These are phyloP conservation scores for Periconia macrospinosa DNA, from an alignment of 2,329 filamentous ascomycete species.

Conservation along the genomic window DNA sequence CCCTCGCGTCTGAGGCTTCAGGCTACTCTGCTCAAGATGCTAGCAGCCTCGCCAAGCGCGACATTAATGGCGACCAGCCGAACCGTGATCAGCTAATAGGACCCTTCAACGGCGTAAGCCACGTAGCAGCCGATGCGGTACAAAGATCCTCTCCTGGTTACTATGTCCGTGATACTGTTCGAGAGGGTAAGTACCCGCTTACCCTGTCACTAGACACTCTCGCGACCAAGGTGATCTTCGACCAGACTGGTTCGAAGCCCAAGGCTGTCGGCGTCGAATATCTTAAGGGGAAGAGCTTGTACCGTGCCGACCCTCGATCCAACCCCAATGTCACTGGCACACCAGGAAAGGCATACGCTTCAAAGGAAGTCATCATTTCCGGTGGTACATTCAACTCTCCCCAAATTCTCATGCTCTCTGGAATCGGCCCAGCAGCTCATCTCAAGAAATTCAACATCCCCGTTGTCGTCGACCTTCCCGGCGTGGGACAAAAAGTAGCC, in stretches of 20 bases:
- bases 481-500: constrained; percentile 53
- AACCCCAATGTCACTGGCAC: constrained; percentile 19
- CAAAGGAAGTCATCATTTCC: constrained; percentile 27
- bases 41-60: constrained; percentile 14
- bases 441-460: constrained; percentile 58
- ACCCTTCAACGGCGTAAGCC: constrained; percentile 29
- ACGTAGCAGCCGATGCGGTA: constrained; percentile 21
- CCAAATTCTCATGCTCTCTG: constrained; percentile 64
- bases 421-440: constrained; percentile 59
- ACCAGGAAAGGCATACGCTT: constrained; percentile 45
- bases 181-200: constrained; percentile 41
- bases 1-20: constrained; percentile 18
- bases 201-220: constrained; percentile 42
- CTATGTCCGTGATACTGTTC: constrained; percentile 53
- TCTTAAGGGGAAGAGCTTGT: constrained; percentile 45
- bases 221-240: constrained; percentile 47
- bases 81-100: constrained; percentile 47
- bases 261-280: constrained; percentile 50
- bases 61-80: constrained; percentile 40
- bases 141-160: constrained; percentile 29
- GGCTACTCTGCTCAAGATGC: constrained; percentile 15
- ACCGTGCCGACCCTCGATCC: constrained; percentile 48
- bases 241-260: constrained; percentile 31
- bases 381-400: constrained; percentile 63
- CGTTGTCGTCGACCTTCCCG: constrained; percentile 57